Evolutionary conservation across 176 grass and related monocot genomes (phyloP).

Genomic region (Raddia guianensis): DNA sequence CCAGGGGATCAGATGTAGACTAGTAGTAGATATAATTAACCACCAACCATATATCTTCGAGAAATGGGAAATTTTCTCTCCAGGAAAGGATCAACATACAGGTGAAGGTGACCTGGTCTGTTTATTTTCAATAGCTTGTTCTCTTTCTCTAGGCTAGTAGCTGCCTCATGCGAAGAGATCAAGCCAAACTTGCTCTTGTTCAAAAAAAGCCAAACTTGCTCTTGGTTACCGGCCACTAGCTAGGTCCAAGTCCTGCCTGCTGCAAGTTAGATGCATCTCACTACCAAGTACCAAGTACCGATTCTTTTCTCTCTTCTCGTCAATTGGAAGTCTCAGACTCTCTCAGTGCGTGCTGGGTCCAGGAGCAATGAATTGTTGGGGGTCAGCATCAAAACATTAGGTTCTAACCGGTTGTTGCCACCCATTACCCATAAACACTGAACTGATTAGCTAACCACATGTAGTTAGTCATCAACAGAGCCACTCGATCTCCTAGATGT

Average conservation of each 20-base stretch:
- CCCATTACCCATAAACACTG: too few relatives aligned
- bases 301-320: background rate
- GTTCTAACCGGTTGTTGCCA: background rate
- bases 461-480: background rate
- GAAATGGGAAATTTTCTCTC: background rate
- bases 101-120: conserved; percentile 28
- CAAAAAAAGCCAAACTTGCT: conserved; percentile 31
- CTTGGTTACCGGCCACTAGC: conserved; percentile 16
- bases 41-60: background rate
- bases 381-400: background rate
- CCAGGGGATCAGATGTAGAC: background rate
- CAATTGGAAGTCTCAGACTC: conserved; percentile 3
- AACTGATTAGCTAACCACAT: background rate
- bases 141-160: background rate
- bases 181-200: conserved; percentile 38
- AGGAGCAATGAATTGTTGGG: conserved; percentile 7
- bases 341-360: background rate
- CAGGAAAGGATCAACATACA: conserved; percentile 16
- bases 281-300: background rate
- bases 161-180: conserved; percentile 31
- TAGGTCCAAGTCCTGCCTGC: conserved; percentile 36
- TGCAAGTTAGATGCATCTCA: background rate
- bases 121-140: background rate
- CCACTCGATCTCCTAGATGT: background rate
- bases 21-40: background rate